Evolutionary conservation across 2,329 filamentous ascomycete species (phyloP).

Genomic region (Cladosporium halotolerans): DNA sequence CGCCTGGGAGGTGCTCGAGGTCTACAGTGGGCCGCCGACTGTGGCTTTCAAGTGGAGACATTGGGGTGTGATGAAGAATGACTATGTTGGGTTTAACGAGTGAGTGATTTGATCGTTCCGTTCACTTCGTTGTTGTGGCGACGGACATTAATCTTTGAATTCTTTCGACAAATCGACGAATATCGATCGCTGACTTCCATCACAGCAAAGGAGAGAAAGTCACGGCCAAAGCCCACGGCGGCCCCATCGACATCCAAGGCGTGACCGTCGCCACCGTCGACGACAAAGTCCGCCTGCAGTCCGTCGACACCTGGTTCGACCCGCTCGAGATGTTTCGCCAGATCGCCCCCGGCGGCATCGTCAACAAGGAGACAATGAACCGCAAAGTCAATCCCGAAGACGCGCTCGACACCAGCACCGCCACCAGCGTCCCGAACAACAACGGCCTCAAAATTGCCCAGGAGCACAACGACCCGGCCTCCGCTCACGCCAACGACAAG

Average conservation of each 20-base stretch:
- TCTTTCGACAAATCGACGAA: conserved; percentile 6
- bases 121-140: too few species aligned
- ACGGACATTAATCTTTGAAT: neutral
- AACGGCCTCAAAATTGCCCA: conserved; percentile 21
- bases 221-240: conserved; percentile 55
- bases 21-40: conserved; percentile 58
- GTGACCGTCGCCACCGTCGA: conserved; percentile 58
- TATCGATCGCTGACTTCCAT: conserved; percentile 16
- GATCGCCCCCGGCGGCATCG: conserved; percentile 48
- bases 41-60: conserved; percentile 62
- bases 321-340: conserved; percentile 62
- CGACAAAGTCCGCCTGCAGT: conserved; percentile 52
- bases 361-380: conserved; percentile 39
- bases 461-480: conserved; percentile 14
- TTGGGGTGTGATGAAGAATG: conserved; percentile 61
- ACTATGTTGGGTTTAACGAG: conserved; percentile 60
- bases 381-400: conserved; percentile 27
- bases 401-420: conserved; percentile 18
- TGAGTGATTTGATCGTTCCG: conserved; percentile 32
- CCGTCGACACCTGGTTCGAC: conserved; percentile 60
- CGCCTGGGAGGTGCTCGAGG: conserved; percentile 64
- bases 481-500: conserved; percentile 9
- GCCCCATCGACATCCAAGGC: conserved; percentile 55
- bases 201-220: conserved; percentile 57
- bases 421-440: conserved; percentile 6